Base-by-base conservation (phyloP, 495 filamentous ascomycete species). In the Chaetomium cochliodes region DNA sequence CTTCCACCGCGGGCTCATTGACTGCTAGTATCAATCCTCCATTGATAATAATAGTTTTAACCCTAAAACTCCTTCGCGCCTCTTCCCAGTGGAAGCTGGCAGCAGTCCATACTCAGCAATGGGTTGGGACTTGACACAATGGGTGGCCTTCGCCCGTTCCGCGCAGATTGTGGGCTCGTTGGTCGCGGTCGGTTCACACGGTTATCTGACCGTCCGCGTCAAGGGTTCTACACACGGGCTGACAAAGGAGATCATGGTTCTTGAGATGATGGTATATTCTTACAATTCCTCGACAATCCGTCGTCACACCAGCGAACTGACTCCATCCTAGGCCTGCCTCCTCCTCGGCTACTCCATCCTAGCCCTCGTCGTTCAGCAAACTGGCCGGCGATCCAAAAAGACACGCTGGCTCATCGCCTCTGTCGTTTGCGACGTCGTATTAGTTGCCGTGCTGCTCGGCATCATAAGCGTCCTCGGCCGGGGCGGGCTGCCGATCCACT, bases 211-310 rank as follows among this genome's bases (percentile, higher is more conserved):
- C 3, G 69, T 71, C 23, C 65, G 65, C 23, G 71, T 79, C 39
- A 68, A 73, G 9, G 55, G 20, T 6, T 23, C 67, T 71, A 11
- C 59, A 62, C 64, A 73, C 2, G 70, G 73, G 13, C 60, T 76
- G 4, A 66, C 77, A 8, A 46, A 65, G 3, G 62, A 60, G 26
- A 74, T 78, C 70, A 56, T 71, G 25, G 59, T 68, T 9, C 64
- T 79, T 44, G 74, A 78, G 67, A 37, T 78, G 66, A 59, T 80
- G 71, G 77, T 80, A 72, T 65, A 72, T 65, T 74, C 63, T 20
- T 53, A 47, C 53, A 9, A 20, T 28, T 13, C 44, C 15, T 20
- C 46, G 7, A 20, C 26, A n/a, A 37, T 11, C 4, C 22, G 18
- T 20, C 1, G 28, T 13, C 12, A 42, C 12, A 47, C 55, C 44